Evolutionary conservation across 1,284 basidiomycete genomes (phyloP), one percentile per base, ranked within the genome.

Genomic region (Coriolopsis trogii): DNA sequence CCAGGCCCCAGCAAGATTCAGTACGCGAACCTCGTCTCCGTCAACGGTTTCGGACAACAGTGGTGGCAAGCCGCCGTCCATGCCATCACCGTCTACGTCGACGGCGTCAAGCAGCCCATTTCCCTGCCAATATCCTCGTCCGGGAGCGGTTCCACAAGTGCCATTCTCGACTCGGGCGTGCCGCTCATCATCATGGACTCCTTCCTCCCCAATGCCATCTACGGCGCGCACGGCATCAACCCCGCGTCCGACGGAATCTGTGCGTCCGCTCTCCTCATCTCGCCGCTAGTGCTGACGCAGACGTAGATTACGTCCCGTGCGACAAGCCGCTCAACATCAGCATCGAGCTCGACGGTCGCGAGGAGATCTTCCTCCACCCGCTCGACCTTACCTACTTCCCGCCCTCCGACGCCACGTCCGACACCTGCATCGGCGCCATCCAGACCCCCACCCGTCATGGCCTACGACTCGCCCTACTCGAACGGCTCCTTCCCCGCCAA

Each of bases 121-220:
- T 33, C 63, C 0, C 51, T 86, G 3, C 73, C 50, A 9, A 6
- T 28, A 25, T 53, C 56, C 70, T 8, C 53, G 67, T 31, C 67
- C 61, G 49, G 36, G 21, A 9, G 9, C 66, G 63, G 63, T 10
- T 75, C 69, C 30, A 84, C 84, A 0, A 79, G 75, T 31, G 87
- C 85, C 3, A 76, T 87, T n/a, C 65, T 89, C 23, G 88, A 90
- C 63, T 80, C 82, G 0, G 87, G 87, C 1, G 75, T 83, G 0
- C 85, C 88, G 1, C 58, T 79, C 18, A 88, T 90, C 47, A 66
- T 90, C 1, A 77, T 85, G 3, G 81, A 80, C 0, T 69, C 72
- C 2, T 46, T 61, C 2, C 74, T 90, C n/a, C 82, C 88, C 13
- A 85, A 90, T 60, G 86, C 74, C 5, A 85, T 91, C n/a, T 91